Percentiles rank a stretch among this genome's conserved stretches.
phyloP scores from a whole-genome alignment of 2,329 filamentous ascomycete genomes.

The Colletotrichum echinochloae region DNA sequence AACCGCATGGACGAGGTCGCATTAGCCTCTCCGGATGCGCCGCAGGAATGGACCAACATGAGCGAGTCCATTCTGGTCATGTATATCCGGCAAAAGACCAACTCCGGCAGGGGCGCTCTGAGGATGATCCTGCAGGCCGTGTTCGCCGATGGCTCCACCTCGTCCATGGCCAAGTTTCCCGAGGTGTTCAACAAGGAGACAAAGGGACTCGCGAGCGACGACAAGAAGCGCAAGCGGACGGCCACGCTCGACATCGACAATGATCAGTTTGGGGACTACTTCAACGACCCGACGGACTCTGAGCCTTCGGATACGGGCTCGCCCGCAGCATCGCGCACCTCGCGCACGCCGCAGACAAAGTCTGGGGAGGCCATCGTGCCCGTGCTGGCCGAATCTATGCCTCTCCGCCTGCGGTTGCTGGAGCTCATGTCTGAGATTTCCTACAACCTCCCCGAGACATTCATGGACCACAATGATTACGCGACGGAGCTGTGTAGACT shows the following conservation, averaged over 20 bases:
- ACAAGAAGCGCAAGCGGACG: constrained; percentile 63
- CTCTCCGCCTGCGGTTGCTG: constrained; percentile 73
- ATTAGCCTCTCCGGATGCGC: constrained; percentile 37
- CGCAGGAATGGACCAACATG: constrained; percentile 42
- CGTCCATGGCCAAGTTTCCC: constrained; percentile 66
- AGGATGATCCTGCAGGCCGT: constrained; percentile 74
- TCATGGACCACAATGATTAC: constrained; percentile 62
- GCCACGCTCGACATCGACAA: constrained; percentile 68
- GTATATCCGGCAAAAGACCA: constrained; percentile 64
- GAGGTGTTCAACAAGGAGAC: constrained; percentile 78
- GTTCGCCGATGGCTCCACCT: constrained; percentile 72
- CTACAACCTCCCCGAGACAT: constrained; percentile 58
- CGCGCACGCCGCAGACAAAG: constrained; percentile 36
- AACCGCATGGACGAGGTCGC: constrained; percentile 59
- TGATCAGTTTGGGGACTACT: constrained; percentile 70
- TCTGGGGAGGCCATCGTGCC: constrained; percentile 51
- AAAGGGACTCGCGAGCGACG: constrained; percentile 54
- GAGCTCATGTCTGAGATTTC: constrained; percentile 63
- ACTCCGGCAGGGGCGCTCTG: constrained; percentile 58
- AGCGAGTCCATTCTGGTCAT: constrained; percentile 69
- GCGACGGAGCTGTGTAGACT: constrained; percentile 69
- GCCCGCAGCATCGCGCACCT: constrained; percentile 51
- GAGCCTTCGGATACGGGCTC: constrained; percentile 61
- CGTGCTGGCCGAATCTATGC: constrained; percentile 65
- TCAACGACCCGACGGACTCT: constrained; percentile 55